Evolutionary conservation across 345 rosid species (phyloP), one percentile per base, ranked within the genome.

Genomic region (Brassica carinata): DNA sequence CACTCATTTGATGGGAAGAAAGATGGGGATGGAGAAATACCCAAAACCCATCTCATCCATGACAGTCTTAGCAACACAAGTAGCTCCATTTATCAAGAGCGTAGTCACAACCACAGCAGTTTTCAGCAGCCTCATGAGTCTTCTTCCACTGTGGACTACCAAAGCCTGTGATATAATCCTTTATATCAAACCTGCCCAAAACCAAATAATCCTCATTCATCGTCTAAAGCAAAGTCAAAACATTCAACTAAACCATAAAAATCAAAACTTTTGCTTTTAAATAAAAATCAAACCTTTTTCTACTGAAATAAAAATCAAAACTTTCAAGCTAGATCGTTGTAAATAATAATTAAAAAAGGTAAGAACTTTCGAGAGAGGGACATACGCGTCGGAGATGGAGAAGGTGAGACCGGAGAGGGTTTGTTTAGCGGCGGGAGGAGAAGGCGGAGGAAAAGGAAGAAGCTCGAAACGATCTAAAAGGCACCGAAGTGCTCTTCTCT

Each of bases 31-130:
- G 4, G 68, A 7, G 8, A 72, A 5, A 55, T 86, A 93, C 98
- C 99, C 98, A 71, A 87, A 87, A 61, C 87, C 90, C 79, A 95
- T 81, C 87, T 95, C 98, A 66, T 87, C 93, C 88, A 91, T 85
- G 71, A 95, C 87, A 14, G 99, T 93, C 85, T 87, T 91, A 79
- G 92, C 99, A 79, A 91, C 86, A 84, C 99, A 95, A 81, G 91
- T 88, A 80, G 99, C 99, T 68, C 98, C 99, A 78, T 85, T 88
- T 80, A 85, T 88, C 84, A 93, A 85, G 33, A 95, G 86, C 29
- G 88, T 78, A 11, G 94, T 90, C 9, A 95, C 89, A 7, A 74
- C 96, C 11, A 85, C 83, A 1, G 98, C 98, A 1, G 92, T 95
- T 74, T 87, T 81, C 90, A 3, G 98, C 93, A 58, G 85, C 83